A percentile compares a stretch with the other conserved stretches of the same genome.
phyloP scores from a whole-genome alignment of 1,284 basidiomycete species.

The Cryptococcus jaspeensis region DNA sequence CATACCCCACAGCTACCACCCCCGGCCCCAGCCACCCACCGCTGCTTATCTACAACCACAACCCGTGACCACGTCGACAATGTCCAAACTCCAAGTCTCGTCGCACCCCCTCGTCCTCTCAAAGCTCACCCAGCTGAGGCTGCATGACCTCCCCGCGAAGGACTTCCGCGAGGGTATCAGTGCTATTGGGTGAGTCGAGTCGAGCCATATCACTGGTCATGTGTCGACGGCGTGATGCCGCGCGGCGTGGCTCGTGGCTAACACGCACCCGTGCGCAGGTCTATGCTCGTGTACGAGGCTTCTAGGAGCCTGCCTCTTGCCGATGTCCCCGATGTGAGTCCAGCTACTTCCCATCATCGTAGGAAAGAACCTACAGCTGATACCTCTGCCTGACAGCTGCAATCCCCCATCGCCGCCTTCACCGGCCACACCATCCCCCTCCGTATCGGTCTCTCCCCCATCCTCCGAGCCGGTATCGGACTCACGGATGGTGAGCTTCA shows the following conservation, averaged over 20 bases:
- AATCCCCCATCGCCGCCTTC: constrained; percentile 50
- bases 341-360: too few relatives aligned
- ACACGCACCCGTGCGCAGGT: constrained; percentile 16
- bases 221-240: neutral
- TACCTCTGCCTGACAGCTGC: constrained; percentile 31
- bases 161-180: constrained; percentile 45
- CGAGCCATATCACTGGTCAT: neutral
- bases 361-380: neutral
- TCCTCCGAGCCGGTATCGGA: constrained; percentile 88
- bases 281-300: constrained; percentile 44
- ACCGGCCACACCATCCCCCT: constrained; percentile 53
- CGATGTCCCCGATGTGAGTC: constrained; percentile 41
- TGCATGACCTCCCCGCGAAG: constrained; percentile 45
- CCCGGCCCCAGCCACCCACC: neutral
- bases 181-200: constrained; percentile 34
- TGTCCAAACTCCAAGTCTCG: constrained; percentile 29
- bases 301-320: constrained; percentile 29
- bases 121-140: constrained; percentile 43
- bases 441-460: constrained; percentile 80
- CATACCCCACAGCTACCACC: neutral
- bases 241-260: neutral
- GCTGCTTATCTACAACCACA: too few relatives aligned
- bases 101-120: constrained; percentile 41
- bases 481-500: constrained; percentile 71
- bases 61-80: constrained; percentile 1